Percentiles rank a stretch among this genome's conserved stretches.
phyloP scores from a whole-genome alignment of 2,329 filamentous ascomycete species.

The Thelonectria olida region DNA sequence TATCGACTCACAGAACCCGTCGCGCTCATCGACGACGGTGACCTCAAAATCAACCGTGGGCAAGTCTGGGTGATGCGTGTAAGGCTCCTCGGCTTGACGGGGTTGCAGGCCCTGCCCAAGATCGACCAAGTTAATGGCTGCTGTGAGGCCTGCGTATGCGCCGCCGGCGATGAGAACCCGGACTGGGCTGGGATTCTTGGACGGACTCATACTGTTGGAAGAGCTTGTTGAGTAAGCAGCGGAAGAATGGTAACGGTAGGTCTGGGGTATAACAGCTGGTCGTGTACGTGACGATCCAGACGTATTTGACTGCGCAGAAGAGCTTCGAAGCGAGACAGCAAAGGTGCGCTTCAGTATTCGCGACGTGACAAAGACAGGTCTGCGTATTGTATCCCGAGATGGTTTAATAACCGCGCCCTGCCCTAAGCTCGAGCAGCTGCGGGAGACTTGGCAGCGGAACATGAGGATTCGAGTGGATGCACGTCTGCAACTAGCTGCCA shows the following conservation, averaged over 20 bases:
- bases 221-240: background rate
- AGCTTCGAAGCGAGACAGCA: background rate
- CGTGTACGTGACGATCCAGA: background rate
- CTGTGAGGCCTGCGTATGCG: conserved; percentile 75
- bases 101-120: conserved; percentile 65
- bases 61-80: conserved; percentile 51
- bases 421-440: background rate
- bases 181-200: background rate
- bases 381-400: background rate
- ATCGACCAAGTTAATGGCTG: conserved; percentile 73
- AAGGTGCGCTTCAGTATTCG: background rate
- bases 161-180: conserved; percentile 73
- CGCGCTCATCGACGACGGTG: conserved; percentile 78
- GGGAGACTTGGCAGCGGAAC: background rate
- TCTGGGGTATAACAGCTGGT: background rate
- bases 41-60: conserved; percentile 69
- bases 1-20: conserved; percentile 76
- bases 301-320: background rate
- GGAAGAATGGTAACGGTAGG: background rate
- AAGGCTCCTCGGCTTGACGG: conserved; percentile 52
- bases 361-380: background rate
- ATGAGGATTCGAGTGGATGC: background rate
- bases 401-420: background rate
- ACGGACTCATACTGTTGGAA: background rate
- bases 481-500: background rate